Evolutionary conservation across 208 protist genomes (phyloP), one percentile per base, ranked within the genome.

Genomic region (Entamoeba moshkovskii): DNA sequence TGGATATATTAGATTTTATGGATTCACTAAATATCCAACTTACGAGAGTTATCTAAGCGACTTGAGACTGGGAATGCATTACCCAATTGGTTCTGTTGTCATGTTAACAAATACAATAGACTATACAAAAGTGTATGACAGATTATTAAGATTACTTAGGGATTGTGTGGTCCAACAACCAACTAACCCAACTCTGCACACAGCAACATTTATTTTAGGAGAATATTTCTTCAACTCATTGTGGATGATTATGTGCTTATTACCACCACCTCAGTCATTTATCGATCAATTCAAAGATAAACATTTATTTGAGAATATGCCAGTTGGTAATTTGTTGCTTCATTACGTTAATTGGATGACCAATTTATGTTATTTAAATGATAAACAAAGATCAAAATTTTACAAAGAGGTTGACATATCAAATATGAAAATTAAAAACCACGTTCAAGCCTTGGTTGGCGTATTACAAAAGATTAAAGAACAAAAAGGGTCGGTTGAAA

Each of bases 1-100:
- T 85, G 59, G 59, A 38, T 85, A 85, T 85, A 85, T 85, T 85
- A 29, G 59, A 85, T 85, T 85, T 38, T 85, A 85, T 85, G 59
- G 59, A 85, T 85, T 85, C 25, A 85, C 59, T 85, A 85, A 85
- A 85, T 85, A 85, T 85, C 0, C 2, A 44, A 85, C 13, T 85
- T 85, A 85, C n/a, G 59, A 85, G 13, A 85, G n/a, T 85, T 85
- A 85, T 38, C 33, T 85, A 13, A 85, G 29, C n/a, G 59, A 85
- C 2, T 85, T 85, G n/a, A 85, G 59, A 38, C 59, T 85, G 13
- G 59, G 59, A 85, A 85, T 85, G 59, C 59, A 85, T 38, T 85
- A 85, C 25, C 59, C 59, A 13, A 11, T 85, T 1, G 59, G 59
- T 42, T 42, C 29, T 33, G 59, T 85, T 85, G 59, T 85, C 8